A percentile compares a stretch with the other conserved stretches of the same genome.
These are phyloP conservation scores for Pseudonitzschia multistriata DNA, from an alignment of 108 stramenopile genomes.

Conservation along the genomic window DNA sequence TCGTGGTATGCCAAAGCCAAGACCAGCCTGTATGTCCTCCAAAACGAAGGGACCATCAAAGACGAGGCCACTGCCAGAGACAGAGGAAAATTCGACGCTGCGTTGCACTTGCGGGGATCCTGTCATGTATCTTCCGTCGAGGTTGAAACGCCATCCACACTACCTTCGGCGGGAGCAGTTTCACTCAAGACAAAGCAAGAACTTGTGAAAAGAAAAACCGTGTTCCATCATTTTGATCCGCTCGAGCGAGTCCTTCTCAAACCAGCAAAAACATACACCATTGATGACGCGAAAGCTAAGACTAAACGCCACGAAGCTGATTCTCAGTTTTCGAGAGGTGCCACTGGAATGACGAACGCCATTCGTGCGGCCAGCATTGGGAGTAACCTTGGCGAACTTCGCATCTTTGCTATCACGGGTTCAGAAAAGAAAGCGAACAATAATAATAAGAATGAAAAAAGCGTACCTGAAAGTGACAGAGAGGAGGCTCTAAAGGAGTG, in stretches of 20 bases:
- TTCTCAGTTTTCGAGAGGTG: slow-evolving; percentile 68
- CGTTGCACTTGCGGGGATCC: slow-evolving; percentile 49
- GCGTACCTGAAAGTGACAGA: not conserved
- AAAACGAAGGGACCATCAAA: not conserved
- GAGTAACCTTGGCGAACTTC: slow-evolving; percentile 70
- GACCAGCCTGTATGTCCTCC: slow-evolving; percentile 33
- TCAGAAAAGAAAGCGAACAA: not conserved
- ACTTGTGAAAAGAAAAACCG: not conserved
- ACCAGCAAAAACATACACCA: slow-evolving; percentile 41
- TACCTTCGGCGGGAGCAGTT: not conserved
- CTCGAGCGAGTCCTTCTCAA: slow-evolving; percentile 46
- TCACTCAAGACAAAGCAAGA: not conserved
- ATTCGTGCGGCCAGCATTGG: slow-evolving; percentile 79
- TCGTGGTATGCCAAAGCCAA: slow-evolving; percentile 38
- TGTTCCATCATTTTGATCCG: slow-evolving; percentile 47
- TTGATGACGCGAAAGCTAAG: slow-evolving; percentile 35
- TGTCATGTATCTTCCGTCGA: slow-evolving; percentile 41
- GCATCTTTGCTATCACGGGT: slow-evolving; percentile 27
- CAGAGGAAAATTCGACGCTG: slow-evolving; percentile 18
- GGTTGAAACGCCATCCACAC: slow-evolving; percentile 24
- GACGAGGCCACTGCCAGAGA: not conserved
- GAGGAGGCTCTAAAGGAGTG: slow-evolving; percentile 33
- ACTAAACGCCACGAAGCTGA: slow-evolving; percentile 64
- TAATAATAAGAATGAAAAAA: not conserved
- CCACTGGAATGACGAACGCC: slow-evolving; percentile 65